Evolutionary conservation across 2,329 filamentous ascomycete genomes (phyloP).

Genomic region (Orbilia ellipsospora): DNA sequence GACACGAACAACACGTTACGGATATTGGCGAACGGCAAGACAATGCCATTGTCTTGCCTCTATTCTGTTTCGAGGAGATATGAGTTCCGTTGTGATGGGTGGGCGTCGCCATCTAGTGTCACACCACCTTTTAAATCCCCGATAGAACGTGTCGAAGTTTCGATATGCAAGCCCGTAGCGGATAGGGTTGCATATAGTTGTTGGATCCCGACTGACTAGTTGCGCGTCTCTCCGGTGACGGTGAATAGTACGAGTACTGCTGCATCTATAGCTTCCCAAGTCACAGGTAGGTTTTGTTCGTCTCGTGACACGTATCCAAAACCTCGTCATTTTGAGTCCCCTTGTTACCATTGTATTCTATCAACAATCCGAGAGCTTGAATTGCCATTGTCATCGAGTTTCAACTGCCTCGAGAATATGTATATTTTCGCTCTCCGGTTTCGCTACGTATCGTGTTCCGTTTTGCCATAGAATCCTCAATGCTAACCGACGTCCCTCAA

Average conservation of each 20-base stretch:
- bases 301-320: neutral
- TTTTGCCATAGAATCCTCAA: neutral
- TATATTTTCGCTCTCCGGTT: slow-evolving; percentile 1
- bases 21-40: slow-evolving; percentile 6
- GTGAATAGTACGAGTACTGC: slow-evolving; percentile 49
- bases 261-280: slow-evolving; percentile 44
- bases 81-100: slow-evolving; percentile 9
- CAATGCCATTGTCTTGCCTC: slow-evolving; percentile 36
- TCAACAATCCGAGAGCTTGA: no score
- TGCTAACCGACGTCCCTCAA: neutral
- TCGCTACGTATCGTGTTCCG: neutral
- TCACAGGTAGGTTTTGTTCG: slow-evolving; percentile 35
- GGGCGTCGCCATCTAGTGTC: slow-evolving; percentile 27
- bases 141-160: neutral
- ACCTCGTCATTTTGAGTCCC: neutral
- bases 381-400: no score
- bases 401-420: no score
- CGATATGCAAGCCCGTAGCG: slow-evolving; percentile 17
- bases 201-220: slow-evolving; percentile 30
- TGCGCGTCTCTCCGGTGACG: neutral
- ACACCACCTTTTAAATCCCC: slow-evolving; percentile 11
- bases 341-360: no score
- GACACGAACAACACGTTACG: slow-evolving; percentile 19
- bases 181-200: slow-evolving; percentile 8
- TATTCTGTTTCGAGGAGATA: neutral